Evolutionary conservation across 169 alveolate genomes (phyloP), one percentile per base, ranked within the genome.

Genomic region (Cryptosporidium sp.): DNA sequence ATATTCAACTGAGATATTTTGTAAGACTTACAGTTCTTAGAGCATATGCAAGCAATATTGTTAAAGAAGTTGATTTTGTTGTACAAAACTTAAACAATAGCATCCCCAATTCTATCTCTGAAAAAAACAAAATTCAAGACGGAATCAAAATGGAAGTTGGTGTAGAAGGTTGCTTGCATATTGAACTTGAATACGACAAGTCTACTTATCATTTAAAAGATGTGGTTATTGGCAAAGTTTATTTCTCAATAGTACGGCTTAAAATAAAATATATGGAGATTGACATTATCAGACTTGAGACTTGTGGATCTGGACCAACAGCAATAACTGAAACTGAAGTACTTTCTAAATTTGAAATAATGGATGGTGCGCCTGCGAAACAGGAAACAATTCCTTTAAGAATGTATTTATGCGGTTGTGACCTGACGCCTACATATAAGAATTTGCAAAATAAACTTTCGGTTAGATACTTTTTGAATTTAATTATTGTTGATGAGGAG

Each of bases 281-380:
- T 85, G 93, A 95, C 16, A 93, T 96, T 33, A 92, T 96, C 7
- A 87, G 95, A 69, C 93, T 93, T 84, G 98, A 96, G 84, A 94
- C 95, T 48, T 92, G 94, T 37, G 96, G 96, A 10, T 92, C 95
- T 29, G 95, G 95, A 18, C 84, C 89, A 39, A 84, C 96, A 84
- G 89, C 94, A 59, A 93, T 94, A 75, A 97, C 98, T 1, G 99
- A 98, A 91, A 95, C 97, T 21, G 98, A 95, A 87, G 98, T 99
- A 16, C 93, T 98, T 67, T 97, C 98, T 31, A 97, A 98, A 85
- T 98, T 95, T 94, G 99, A 99, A 94, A 98, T 99, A 62, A 99
- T 99, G 99, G 99, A 98, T 93, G 99, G 99, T 1, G 97, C 99
- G 0, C 99, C 99, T 10, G 97, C 95, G 18, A 96, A 97, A 69